phyloP scores from a whole-genome alignment of 2,329 filamentous ascomycete species.

The Penicillium decumbens region DNA sequence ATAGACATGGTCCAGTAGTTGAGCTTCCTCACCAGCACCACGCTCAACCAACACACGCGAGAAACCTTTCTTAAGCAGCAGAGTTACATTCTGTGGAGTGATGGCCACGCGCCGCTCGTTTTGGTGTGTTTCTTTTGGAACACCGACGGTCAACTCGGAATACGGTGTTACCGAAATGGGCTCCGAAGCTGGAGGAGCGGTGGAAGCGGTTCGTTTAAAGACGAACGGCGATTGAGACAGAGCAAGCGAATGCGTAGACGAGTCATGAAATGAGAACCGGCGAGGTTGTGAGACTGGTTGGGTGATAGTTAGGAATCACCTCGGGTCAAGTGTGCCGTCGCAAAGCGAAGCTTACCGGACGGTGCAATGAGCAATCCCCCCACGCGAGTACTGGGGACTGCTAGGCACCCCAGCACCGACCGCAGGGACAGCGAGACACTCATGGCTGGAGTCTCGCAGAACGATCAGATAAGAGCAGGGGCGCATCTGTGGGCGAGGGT shows the following conservation, averaged over 20 bases:
- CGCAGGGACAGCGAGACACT: slow-evolving; percentile 25
- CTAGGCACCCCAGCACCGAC: slow-evolving; percentile 26
- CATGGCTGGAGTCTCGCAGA: slow-evolving; percentile 17
- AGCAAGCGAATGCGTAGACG: slow-evolving; percentile 5
- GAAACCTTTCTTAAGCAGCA: slow-evolving; percentile 83
- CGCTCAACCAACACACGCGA: slow-evolving; percentile 70
- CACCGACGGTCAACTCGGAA: slow-evolving; percentile 66
- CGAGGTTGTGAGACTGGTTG: slow-evolving; percentile 18
- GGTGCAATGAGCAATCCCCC: slow-evolving; percentile 19
- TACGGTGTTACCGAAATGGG: slow-evolving; percentile 53
- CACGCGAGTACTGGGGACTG: slow-evolving; percentile 17
- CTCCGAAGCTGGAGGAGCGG: slow-evolving; percentile 18
- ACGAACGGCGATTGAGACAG: slow-evolving; percentile 13
- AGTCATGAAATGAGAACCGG: slow-evolving; percentile 9
- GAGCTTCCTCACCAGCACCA: slow-evolving; percentile 71
- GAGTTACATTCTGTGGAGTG: slow-evolving; percentile 74
- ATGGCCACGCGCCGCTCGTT: slow-evolving; percentile 79
- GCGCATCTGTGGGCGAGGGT: slow-evolving; percentile 6
- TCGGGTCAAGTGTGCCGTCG: neutral
- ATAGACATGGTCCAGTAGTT: slow-evolving; percentile 74
- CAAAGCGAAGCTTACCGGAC: slow-evolving; percentile 20
- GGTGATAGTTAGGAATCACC: neutral
- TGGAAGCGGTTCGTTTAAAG: slow-evolving; percentile 22
- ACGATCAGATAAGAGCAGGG: neutral
- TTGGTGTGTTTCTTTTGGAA: slow-evolving; percentile 72